Evolutionary conservation across 495 filamentous ascomycete species (phyloP).

Genomic region (Talaromyces nanjingensis): DNA sequence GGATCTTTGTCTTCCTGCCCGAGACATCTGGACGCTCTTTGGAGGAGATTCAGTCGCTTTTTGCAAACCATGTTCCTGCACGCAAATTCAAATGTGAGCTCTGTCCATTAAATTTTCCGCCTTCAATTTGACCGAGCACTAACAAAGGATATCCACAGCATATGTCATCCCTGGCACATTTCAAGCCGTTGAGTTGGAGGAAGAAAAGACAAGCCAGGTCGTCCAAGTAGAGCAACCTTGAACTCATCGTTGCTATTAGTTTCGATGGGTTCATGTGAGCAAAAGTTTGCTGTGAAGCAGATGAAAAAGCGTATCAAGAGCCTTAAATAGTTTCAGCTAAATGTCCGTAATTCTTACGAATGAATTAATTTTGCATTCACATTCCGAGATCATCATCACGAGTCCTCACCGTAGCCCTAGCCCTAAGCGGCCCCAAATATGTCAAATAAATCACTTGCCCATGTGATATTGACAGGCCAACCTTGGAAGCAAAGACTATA

Average conservation of each 20-base stretch:
- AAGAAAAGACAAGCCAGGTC: background rate
- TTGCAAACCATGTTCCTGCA: background rate
- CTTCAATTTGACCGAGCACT: background rate
- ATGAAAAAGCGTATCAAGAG: background rate
- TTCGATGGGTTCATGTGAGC: background rate
- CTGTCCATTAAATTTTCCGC: background rate
- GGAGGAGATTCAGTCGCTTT: background rate
- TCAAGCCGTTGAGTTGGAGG: background rate
- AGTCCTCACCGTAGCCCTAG: background rate
- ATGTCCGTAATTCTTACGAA: background rate
- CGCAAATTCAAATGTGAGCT: background rate
- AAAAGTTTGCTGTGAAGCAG: background rate
- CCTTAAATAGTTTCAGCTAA: too few species aligned
- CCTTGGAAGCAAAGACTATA: too few species aligned
- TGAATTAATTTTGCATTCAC: background rate
- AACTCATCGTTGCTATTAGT: background rate
- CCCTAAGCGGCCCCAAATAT: background rate
- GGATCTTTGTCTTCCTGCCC: background rate
- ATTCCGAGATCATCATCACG: background rate
- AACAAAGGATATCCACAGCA: background rate
- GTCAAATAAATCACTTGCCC: background rate
- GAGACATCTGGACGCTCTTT: background rate
- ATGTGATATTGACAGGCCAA: too few species aligned
- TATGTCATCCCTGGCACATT: background rate
- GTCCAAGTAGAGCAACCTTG: background rate